A percentile compares a stretch with the other conserved stretches of the same genome.
These are phyloP conservation scores for Cladosporium sp. DNA, from an alignment of 2,329 filamentous ascomycete species.

Conservation along the genomic window DNA sequence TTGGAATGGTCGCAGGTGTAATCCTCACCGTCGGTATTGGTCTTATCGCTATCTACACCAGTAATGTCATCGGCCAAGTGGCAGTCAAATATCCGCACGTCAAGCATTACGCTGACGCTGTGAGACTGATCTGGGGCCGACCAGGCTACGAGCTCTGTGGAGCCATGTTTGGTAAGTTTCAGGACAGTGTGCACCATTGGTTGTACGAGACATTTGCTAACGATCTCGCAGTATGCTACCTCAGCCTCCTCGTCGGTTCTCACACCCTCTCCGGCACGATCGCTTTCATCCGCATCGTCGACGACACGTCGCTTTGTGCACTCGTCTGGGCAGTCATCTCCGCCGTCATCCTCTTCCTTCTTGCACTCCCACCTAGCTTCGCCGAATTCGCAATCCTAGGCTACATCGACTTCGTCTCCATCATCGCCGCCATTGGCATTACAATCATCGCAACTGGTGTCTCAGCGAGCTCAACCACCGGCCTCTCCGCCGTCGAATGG, in stretches of 20 bases:
- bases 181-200: no score
- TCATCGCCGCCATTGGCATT: constrained; percentile 39
- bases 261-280: constrained; percentile 51
- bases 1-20: constrained; percentile 59
- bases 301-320: constrained; percentile 42
- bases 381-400: constrained; percentile 40
- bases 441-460: constrained; percentile 41
- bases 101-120: constrained; percentile 49
- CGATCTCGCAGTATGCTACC: constrained; percentile 35
- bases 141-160: constrained; percentile 47
- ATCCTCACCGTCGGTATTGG: constrained; percentile 59
- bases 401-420: constrained; percentile 42
- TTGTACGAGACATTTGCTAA: no score
- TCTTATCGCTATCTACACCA: constrained; percentile 62
- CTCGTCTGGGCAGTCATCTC: constrained; percentile 48
- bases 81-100: constrained; percentile 53
- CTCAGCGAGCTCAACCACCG: constrained; percentile 31
- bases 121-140: constrained; percentile 45
- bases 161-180: constrained; percentile 41
- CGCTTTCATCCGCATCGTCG: constrained; percentile 47
- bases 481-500: constrained; percentile 38
- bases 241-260: constrained; percentile 48
- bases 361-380: constrained; percentile 42
- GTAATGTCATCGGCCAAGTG: constrained; percentile 64
- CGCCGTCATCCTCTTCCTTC: constrained; percentile 42